These are phyloP conservation scores for Pilaira anomala DNA, from an alignment of 192 early-diverging fungal genomes.

Conservation along the genomic window DNA sequence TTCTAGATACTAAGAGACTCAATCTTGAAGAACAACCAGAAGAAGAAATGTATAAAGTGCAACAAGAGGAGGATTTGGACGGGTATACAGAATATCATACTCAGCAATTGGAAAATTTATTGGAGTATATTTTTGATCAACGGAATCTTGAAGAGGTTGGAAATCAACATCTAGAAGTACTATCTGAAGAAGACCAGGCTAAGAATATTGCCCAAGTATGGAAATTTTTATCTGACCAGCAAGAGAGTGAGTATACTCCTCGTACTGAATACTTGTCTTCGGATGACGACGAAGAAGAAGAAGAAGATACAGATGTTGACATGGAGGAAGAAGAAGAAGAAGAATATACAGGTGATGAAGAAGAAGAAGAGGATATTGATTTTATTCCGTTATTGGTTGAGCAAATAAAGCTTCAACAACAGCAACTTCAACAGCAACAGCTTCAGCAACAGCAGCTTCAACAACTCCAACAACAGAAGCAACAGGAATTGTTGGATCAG, in stretches of 20 bases:
- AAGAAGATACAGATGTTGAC: not conserved
- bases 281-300: not conserved
- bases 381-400: too few relatives aligned
- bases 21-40: not conserved
- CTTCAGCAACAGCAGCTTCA: too few relatives aligned
- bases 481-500: too few relatives aligned
- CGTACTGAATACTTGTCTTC: not conserved
- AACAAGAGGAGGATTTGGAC: not conserved
- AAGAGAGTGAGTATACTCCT: not conserved
- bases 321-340: not conserved
- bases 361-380: not conserved
- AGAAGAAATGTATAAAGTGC: too few relatives aligned
- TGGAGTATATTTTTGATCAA: constrained; percentile 1
- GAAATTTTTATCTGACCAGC: not conserved
- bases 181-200: not conserved
- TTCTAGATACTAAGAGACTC: not conserved
- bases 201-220: constrained; percentile 2
- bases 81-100: not conserved
- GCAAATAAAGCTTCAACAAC: too few relatives aligned
- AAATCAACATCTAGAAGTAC: not conserved
- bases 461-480: too few relatives aligned
- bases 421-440: too few relatives aligned
- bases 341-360: not conserved
- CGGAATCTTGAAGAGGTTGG: not conserved
- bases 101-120: not conserved